These are phyloP conservation scores for Heliamphora exappendiculata DNA, from an alignment of 148 eudicot species.

Conservation along the genomic window DNA sequence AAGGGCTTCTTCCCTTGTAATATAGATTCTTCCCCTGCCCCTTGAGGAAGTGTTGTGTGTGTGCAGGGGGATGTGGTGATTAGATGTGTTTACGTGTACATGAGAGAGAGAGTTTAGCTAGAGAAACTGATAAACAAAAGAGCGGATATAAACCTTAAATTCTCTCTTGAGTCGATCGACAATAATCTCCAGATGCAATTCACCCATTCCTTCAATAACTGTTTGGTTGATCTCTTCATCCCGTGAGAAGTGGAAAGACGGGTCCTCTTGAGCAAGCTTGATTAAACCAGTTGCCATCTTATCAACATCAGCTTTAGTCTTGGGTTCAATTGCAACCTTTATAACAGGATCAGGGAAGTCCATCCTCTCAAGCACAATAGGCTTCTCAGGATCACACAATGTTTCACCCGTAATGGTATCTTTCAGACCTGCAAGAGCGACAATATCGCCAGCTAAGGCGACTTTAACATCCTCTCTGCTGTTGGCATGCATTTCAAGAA, in stretches of 20 bases:
- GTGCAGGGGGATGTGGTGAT: background rate
- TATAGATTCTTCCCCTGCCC: no score
- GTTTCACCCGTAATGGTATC: slow-evolving; percentile 98
- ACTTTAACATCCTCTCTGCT: slow-evolving; percentile 88
- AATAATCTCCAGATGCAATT: slow-evolving; percentile 94
- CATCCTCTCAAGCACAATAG: slow-evolving; percentile 90
- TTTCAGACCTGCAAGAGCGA: slow-evolving; percentile 94
- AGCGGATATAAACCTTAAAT: slow-evolving; percentile 53
- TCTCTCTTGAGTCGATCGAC: slow-evolving; percentile 96
- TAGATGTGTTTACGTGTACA: no score
- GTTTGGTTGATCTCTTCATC: slow-evolving; percentile 96
- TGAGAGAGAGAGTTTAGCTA: background rate
- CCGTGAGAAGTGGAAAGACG: slow-evolving; percentile 96
- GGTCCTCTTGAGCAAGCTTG: slow-evolving; percentile 99
- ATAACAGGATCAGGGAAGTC: slow-evolving; percentile 99
- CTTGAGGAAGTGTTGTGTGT: background rate
- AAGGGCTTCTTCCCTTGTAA: no score
- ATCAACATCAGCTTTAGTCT: slow-evolving; percentile 95
- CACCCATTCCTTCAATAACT: slow-evolving; percentile 98
- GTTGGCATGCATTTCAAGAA: slow-evolving; percentile 98
- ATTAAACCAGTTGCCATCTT: slow-evolving; percentile 76
- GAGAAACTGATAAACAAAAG: slow-evolving; percentile 8
- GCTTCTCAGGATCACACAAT: slow-evolving; percentile 67
- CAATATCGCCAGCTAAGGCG: slow-evolving; percentile 84
- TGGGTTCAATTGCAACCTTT: slow-evolving; percentile 98